Conservation (phyloP, 1,139 yeast genomes). For the Protomyces inundatus region DNA sequence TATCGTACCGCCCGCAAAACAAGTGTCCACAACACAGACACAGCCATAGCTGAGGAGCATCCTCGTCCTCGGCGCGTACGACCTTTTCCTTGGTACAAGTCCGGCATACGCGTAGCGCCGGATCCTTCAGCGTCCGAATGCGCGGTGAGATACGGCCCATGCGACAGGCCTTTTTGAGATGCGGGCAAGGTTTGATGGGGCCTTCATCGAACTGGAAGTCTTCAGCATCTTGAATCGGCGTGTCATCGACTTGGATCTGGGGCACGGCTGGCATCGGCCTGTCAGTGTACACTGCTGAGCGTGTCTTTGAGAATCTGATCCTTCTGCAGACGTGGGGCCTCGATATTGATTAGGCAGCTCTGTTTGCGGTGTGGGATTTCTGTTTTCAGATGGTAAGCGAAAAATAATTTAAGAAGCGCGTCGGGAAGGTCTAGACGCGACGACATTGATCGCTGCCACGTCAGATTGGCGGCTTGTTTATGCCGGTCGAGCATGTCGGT, state of each 20-base stretch:
- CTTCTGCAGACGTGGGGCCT: too few relatives aligned
- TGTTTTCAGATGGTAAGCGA: too few relatives aligned
- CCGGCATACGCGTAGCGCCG: conserved; percentile 4
- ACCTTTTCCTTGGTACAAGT: conserved; percentile 11
- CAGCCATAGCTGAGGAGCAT: conserved; percentile 20
- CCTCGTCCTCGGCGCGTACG: not conserved
- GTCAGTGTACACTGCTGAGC: too few relatives aligned
- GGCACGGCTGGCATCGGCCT: conserved; percentile 11
- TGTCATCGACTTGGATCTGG: conserved; percentile 1
- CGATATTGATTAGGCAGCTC: too few relatives aligned
- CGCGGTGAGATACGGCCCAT: conserved; percentile 12
- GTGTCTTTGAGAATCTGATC: too few relatives aligned
- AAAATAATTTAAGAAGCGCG: too few relatives aligned
- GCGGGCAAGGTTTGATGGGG: conserved; percentile 5
- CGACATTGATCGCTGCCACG: too few relatives aligned
- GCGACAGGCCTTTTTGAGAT: conserved; percentile 18
- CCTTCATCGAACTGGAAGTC: not conserved
- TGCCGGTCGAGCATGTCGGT: too few relatives aligned
- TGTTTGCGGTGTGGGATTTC: too few relatives aligned
- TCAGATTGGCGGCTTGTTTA: too few relatives aligned
- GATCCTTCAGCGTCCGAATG: conserved; percentile 9
- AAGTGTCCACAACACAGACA: conserved; percentile 24
- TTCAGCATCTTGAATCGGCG: not conserved
- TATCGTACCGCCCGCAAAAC: conserved; percentile 24
- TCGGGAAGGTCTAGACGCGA: too few relatives aligned